Evolutionary conservation across 495 filamentous ascomycete genomes (phyloP).

Genomic region (Annulohypoxylon bovei): DNA sequence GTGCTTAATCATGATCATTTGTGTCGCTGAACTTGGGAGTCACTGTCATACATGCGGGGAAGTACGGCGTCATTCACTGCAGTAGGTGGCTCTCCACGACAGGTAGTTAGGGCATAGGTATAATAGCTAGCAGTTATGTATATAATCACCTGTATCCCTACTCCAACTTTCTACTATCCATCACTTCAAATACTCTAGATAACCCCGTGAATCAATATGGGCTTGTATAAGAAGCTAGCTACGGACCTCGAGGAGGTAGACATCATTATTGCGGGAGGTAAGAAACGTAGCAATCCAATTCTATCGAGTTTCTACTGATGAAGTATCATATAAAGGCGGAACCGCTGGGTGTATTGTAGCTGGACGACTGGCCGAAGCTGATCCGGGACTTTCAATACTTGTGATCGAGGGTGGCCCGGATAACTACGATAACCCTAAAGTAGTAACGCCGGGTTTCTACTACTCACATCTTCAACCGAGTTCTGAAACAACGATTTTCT

Average conservation of each 20-base stretch:
- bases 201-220: conserved; percentile 40
- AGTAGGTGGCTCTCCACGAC: background rate
- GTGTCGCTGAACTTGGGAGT: background rate
- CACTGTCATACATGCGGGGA: background rate
- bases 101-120: background rate
- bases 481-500: conserved; percentile 51
- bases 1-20: background rate
- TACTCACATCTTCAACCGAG: conserved; percentile 46
- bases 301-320: background rate
- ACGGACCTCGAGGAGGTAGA: conserved; percentile 50
- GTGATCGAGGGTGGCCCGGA: conserved; percentile 54
- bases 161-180: background rate
- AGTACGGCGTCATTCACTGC: background rate
- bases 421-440: conserved; percentile 47
- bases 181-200: background rate
- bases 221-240: conserved; percentile 44
- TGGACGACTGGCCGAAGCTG: conserved; percentile 52
- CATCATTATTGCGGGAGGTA: conserved; percentile 54
- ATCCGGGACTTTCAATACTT: conserved; percentile 52
- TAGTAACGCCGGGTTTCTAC: conserved; percentile 50
- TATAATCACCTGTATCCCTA: background rate
- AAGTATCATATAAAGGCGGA: conserved; percentile 45
- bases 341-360: conserved; percentile 56
- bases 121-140: no score
- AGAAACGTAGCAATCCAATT: background rate